Conservation (phyloP, 2,329 filamentous ascomycete species). For the Verticillium nubilum region DNA sequence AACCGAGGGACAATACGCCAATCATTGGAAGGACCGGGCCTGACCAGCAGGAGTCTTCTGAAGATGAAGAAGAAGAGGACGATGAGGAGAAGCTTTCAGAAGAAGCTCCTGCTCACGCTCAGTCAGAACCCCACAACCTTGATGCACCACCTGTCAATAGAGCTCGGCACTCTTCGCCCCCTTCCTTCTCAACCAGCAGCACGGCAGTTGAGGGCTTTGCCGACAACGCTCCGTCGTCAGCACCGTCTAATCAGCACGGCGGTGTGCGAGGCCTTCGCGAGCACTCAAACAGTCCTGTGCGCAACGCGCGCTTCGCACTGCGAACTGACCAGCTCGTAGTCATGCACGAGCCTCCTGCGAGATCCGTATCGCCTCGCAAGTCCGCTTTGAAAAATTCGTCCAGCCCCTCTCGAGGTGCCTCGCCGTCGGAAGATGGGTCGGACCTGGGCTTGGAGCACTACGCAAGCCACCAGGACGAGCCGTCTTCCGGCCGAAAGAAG, state of each 20-base stretch:
- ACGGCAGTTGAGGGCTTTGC: conserved; percentile 3
- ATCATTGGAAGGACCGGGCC: conserved; percentile 33
- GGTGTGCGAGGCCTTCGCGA: conserved; percentile 26
- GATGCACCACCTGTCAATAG: conserved; percentile 28
- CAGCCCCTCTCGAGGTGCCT: conserved; percentile 46
- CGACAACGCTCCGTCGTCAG: background rate
- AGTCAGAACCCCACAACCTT: conserved; percentile 16
- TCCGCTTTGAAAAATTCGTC: conserved; percentile 63
- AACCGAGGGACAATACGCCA: conserved; percentile 1
- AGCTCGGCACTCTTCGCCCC: background rate
- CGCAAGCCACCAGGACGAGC: conserved; percentile 28
- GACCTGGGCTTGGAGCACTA: conserved; percentile 25
- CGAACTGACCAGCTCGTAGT: conserved; percentile 49
- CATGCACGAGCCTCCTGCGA: conserved; percentile 62
- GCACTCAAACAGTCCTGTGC: conserved; percentile 56
- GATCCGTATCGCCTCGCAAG: conserved; percentile 71
- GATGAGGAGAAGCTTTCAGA: conserved; percentile 5
- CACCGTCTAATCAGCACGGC: conserved; percentile 7
- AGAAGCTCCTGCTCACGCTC: conserved; percentile 13
- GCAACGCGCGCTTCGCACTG: conserved; percentile 62
- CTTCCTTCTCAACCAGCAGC: conserved; percentile 6
- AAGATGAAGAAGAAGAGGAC: conserved; percentile 22
- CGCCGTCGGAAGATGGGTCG: conserved; percentile 44
- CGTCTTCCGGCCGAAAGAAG: conserved; percentile 48
- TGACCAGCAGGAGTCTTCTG: conserved; percentile 40